These are phyloP conservation scores for Aeschynomene evenia DNA, from an alignment of 306 rosid genomes.

Conservation along the genomic window DNA sequence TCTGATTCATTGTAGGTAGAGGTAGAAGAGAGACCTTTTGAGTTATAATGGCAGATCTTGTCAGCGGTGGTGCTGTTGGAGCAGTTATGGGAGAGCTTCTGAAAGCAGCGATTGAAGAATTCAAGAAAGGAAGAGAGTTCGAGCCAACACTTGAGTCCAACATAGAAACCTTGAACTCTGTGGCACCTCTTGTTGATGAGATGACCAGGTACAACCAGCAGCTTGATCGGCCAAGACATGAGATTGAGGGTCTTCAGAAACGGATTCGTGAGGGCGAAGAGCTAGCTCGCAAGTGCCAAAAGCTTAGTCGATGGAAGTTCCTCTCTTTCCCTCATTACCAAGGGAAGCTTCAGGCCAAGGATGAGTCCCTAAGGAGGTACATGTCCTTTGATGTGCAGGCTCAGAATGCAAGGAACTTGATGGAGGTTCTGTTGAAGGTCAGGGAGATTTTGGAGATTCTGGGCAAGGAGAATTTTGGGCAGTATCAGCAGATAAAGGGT, in stretches of 20 bases:
- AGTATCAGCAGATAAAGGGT: not conserved
- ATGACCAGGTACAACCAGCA: not conserved
- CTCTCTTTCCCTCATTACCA: slow-evolving; percentile 20
- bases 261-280: slow-evolving; percentile 24
- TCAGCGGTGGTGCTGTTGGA: not conserved
- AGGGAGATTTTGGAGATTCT: not conserved
- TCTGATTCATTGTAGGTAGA: no score
- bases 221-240: slow-evolving; percentile 30
- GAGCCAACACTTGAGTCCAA: not conserved
- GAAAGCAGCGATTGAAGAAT: not conserved
- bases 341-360: slow-evolving; percentile 14
- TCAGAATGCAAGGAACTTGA: slow-evolving; percentile 33
- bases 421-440: not conserved
- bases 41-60: not conserved
- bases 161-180: not conserved
- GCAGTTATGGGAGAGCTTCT: not conserved
- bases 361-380: not conserved
- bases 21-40: not conserved
- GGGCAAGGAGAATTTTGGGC: not conserved
- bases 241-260: slow-evolving; percentile 4
- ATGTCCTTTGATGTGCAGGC: slow-evolving; percentile 4
- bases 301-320: slow-evolving; percentile 23
- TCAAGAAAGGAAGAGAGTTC: not conserved
- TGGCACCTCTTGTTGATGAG: slow-evolving; percentile 20
- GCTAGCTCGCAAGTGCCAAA: slow-evolving; percentile 33